Evolutionary conservation across 441 rosid species (phyloP).

Genomic region (Pelargonium australe): DNA sequence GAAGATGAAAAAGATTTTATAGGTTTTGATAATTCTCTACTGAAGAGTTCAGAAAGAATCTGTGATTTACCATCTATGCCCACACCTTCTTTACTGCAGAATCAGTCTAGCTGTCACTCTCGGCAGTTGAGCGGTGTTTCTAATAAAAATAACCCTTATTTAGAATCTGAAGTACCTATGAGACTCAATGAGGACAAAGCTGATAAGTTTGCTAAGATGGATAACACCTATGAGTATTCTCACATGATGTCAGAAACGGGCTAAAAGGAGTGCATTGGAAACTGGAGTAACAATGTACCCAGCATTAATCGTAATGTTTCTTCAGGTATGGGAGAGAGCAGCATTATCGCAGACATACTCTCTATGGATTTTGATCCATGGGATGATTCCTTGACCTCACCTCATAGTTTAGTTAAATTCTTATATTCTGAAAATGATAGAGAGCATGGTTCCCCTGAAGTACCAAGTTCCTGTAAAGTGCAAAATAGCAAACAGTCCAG

Average conservation of each 20-base stretch:
- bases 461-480: constrained; percentile 28
- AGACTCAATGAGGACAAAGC: too few species aligned
- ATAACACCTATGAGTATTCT: constrained; percentile 11
- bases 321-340: constrained; percentile 38
- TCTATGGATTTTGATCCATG: constrained; percentile 44
- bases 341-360: constrained; percentile 40
- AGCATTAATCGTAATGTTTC: constrained; percentile 13
- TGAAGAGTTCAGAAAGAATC: too few species aligned
- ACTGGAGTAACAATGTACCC: constrained; percentile 18
- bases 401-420: constrained; percentile 32
- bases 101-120: too few species aligned
- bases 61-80: too few species aligned
- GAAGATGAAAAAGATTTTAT: too few species aligned
- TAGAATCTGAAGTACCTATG: too few species aligned
- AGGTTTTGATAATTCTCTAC: too few species aligned
- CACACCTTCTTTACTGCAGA: too few species aligned
- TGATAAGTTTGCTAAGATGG: constrained; percentile 11
- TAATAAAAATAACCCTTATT: too few species aligned
- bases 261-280: constrained; percentile 21
- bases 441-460: constrained; percentile 30
- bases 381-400: constrained; percentile 47
- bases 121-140: too few species aligned
- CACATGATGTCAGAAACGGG: constrained; percentile 12
- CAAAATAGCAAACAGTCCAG: constrained; percentile 39
- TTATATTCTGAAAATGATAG: constrained; percentile 25